Evolutionary conservation across 345 rosid species (phyloP).

Genomic region (Eucalyptus sp.): DNA sequence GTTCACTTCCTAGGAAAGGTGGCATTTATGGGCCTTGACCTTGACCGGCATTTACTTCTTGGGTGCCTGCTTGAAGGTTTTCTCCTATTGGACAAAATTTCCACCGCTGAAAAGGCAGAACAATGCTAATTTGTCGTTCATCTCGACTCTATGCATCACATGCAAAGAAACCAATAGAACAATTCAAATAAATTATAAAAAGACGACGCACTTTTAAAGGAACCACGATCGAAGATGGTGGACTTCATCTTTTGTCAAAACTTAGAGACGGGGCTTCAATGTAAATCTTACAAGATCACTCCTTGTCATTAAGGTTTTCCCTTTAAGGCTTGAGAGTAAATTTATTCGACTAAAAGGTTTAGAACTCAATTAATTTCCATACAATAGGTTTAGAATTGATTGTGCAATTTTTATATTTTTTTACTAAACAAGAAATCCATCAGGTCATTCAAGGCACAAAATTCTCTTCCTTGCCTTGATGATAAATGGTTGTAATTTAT

Average conservation of each 20-base stretch:
- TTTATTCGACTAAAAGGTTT: background rate
- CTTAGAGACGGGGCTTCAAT: background rate
- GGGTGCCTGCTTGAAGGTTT: background rate
- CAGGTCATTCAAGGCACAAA: background rate
- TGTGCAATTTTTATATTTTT: background rate
- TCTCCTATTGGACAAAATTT: background rate
- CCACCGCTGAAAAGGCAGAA: background rate
- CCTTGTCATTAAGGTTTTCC: background rate
- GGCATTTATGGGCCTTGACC: background rate
- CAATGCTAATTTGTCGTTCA: background rate
- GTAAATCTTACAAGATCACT: background rate
- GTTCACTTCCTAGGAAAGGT: background rate
- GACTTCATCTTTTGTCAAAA: background rate
- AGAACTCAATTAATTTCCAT: background rate
- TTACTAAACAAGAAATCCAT: background rate
- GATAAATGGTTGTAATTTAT: background rate
- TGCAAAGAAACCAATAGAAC: background rate
- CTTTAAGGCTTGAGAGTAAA: background rate
- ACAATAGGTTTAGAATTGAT: fast-evolving
- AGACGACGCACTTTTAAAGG: background rate
- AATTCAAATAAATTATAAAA: background rate
- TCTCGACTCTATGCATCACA: background rate
- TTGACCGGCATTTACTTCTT: background rate
- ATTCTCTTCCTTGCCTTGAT: background rate
- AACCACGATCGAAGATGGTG: background rate